phyloP scores from a whole-genome alignment of 2,329 filamentous ascomycete species.

The Cadophora sp. region DNA sequence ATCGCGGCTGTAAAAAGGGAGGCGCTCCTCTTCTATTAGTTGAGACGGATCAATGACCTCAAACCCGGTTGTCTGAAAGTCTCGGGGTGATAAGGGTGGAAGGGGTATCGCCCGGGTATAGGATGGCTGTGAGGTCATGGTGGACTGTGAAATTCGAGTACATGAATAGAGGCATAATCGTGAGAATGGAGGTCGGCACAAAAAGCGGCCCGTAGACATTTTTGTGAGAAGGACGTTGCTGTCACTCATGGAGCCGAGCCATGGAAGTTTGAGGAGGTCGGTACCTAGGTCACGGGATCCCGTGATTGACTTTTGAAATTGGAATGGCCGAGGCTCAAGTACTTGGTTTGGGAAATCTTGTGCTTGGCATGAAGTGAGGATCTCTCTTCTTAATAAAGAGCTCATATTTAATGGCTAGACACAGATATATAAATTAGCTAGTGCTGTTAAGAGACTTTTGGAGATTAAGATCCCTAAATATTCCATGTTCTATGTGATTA shows the following conservation, averaged over 20 bases:
- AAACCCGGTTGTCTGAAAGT: conserved; percentile 26
- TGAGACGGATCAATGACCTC: conserved; percentile 28
- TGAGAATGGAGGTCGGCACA: conserved; percentile 23
- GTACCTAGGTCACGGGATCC: too few relatives aligned
- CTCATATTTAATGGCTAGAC: too few relatives aligned
- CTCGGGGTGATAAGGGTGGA: conserved; percentile 17
- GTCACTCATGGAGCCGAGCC: background rate
- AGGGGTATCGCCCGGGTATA: conserved; percentile 9
- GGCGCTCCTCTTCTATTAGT: conserved; percentile 31
- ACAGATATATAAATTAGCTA: too few relatives aligned
- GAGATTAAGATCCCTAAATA: too few relatives aligned
- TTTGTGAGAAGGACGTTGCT: conserved; percentile 19
- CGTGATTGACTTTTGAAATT: too few relatives aligned
- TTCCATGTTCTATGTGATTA: too few relatives aligned
- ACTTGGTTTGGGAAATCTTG: too few relatives aligned
- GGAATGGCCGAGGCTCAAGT: too few relatives aligned
- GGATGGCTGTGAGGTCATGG: conserved; percentile 22
- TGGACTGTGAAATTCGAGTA: conserved; percentile 16
- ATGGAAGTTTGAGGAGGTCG: background rate
- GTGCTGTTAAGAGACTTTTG: too few relatives aligned
- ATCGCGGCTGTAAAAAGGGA: conserved; percentile 27
- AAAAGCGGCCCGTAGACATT: conserved; percentile 26
- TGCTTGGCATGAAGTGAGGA: too few relatives aligned
- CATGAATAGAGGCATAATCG: conserved; percentile 21
- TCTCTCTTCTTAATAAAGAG: too few relatives aligned